Evolutionary conservation across 2,329 filamentous ascomycete species (phyloP).

Genomic region (Epichloe amarillans): DNA sequence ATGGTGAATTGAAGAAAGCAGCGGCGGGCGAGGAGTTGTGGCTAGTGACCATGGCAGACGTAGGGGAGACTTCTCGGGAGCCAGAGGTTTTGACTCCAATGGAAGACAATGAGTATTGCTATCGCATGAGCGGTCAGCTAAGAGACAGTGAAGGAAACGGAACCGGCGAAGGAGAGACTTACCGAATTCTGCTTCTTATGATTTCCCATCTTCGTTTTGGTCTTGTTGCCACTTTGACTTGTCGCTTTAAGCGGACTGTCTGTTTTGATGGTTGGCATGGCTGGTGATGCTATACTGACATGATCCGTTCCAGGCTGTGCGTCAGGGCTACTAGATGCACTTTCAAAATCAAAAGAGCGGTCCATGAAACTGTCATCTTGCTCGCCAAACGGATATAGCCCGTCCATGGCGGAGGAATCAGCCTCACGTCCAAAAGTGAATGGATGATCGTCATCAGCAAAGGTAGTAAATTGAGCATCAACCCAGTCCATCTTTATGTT

Average conservation of each 20-base stretch:
- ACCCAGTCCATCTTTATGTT: constrained; percentile 31
- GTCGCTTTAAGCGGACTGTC: constrained; percentile 16
- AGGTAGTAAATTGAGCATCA: constrained; percentile 17
- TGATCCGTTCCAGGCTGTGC: constrained; percentile 14
- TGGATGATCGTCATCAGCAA: constrained; percentile 24
- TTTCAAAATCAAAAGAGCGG: constrained; percentile 43
- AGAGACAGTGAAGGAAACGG: not conserved
- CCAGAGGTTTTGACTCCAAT: constrained; percentile 31
- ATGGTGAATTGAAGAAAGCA: constrained; percentile 33
- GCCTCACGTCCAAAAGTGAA: constrained; percentile 21
- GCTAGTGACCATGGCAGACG: constrained; percentile 36
- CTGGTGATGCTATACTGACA: constrained; percentile 27
- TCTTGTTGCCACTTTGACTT: constrained; percentile 9
- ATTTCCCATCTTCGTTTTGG: constrained; percentile 12
- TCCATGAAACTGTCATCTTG: constrained; percentile 32
- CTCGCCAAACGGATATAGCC: constrained; percentile 19
- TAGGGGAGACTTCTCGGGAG: constrained; percentile 42
- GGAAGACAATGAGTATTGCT: constrained; percentile 39
- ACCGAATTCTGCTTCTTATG: constrained; percentile 31
- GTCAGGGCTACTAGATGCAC: constrained; percentile 43
- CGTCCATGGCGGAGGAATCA: constrained; percentile 15
- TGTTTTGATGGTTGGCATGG: constrained; percentile 27
- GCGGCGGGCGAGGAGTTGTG: constrained; percentile 37
- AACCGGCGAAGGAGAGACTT: constrained; percentile 11
- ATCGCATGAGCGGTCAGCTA: constrained; percentile 16